Base-by-base conservation (phyloP, 2,329 filamentous ascomycete species). In the Drechmeria coniospora region DNA sequence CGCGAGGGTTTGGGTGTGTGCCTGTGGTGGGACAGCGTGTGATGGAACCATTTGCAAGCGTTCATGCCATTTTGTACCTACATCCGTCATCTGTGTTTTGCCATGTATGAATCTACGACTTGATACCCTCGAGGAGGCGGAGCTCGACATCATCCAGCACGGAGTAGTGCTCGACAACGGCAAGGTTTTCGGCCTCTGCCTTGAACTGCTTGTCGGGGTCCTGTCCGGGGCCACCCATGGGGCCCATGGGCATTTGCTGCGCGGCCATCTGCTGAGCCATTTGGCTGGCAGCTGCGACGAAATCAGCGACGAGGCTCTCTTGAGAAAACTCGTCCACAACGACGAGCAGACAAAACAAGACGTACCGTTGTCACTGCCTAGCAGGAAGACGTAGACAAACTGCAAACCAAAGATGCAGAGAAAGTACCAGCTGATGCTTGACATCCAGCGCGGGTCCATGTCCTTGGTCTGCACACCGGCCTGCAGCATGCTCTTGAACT, bases 401-500 rank as follows among this genome's bases (percentile, higher is more conserved):
- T 95, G 87, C 32, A 98, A 64, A 25, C 92, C 90, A 50, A 98
- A 95, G 37, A 98, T 75, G 46, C 92, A 95, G 40, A 98, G 61
- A 50, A 98, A 95, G 61, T 98, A 98, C 86, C 90, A 98, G 34
- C 84, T 93, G 53, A 98, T 75, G 55, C 84, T 93, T 1, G 86
- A 94, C 57, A 98, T 93, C 90, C 90, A 98, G 55, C 87, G 72
- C 8, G 93, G 90, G 49, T 98, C 92, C 60, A 98, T 76, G 51
- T 98, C 90, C 46, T 77, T 79, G 15, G 92, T 98, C 37, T 84
- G 84, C 24, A 98, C 87, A 44, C 90, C 90, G 23, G 87, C 87
- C 59, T 98, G 90, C 29, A 98, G 67, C 90, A 98, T 98, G 41
- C 83, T 90, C 67, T 98, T 98, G 69, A 98, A 98, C 53, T 93